Evolutionary conservation across 2,329 filamentous ascomycete genomes (phyloP).

Genomic region (Rasamsonia emersonii): DNA sequence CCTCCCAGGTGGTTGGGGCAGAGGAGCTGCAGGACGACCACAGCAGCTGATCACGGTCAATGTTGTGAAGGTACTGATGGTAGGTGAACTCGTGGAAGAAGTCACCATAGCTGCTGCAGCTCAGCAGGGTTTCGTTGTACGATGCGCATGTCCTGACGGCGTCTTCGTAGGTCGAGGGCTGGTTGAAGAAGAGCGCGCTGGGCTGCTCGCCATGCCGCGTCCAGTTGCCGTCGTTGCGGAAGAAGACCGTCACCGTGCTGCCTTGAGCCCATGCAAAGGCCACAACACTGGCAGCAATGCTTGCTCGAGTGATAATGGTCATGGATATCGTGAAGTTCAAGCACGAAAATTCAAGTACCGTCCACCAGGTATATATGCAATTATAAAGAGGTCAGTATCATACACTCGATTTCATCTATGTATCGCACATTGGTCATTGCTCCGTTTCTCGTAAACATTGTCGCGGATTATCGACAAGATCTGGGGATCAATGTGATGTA

Average conservation of each 20-base stretch:
- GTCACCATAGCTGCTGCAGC: slow-evolving; percentile 2
- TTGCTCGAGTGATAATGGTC: too few relatives aligned
- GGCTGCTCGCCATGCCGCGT: slow-evolving; percentile 3
- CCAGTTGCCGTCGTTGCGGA: slow-evolving; percentile 7
- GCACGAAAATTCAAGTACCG: too few relatives aligned
- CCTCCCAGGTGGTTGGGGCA: slow-evolving; percentile 2
- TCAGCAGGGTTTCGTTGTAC: slow-evolving; percentile 5
- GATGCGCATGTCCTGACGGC: slow-evolving; percentile 5
- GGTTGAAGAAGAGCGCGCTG: slow-evolving; percentile 5
- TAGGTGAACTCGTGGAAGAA: slow-evolving; percentile 4
- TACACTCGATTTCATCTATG: too few relatives aligned
- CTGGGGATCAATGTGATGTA: too few relatives aligned
- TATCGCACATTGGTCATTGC: too few relatives aligned
- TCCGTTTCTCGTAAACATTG: too few relatives aligned
- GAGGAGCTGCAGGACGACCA: slow-evolving; percentile 6
- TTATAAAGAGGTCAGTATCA: too few relatives aligned
- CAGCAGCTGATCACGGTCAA: slow-evolving; percentile 1
- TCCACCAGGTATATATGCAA: too few relatives aligned
- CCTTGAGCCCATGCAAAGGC: too few relatives aligned
- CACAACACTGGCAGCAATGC: too few relatives aligned
- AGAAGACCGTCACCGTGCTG: slow-evolving; percentile 5
- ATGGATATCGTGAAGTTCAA: too few relatives aligned
- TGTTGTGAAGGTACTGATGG: slow-evolving; percentile 3
- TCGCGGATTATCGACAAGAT: too few relatives aligned
- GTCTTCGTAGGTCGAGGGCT: slow-evolving; percentile 2